Base-by-base conservation (phyloP, 805 yeast genomes). In the Sugiyamaella americana region DNA sequence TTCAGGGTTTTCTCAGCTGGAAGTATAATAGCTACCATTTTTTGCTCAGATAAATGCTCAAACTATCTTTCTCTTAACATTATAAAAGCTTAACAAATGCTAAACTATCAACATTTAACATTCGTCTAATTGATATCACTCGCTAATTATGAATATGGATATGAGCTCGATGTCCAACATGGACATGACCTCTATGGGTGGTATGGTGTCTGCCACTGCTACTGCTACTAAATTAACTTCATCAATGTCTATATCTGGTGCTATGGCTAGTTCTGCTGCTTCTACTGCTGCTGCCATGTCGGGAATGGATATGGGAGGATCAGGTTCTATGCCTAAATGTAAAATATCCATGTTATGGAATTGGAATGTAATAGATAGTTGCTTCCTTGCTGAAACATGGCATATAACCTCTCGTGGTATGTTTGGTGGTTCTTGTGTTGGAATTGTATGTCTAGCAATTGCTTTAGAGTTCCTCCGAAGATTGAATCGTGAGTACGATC, bases 361-460 rank as follows among this genome's bases (percentile, higher is more conserved):
- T 60, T 82, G 87, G 87, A 68, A 78, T 54, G 79, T 84, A 0
- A 70, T 80, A 22, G 80, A 82, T 53, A 65, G 81, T 3, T 82
- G 87, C 58, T 82, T 82, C 58, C 69, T 82, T 51, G 72, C 85
- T 5, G 66, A 61, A 40, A 65, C 80, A 24, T 82, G 88, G 88
- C 84, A 78, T 49, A 76, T 78, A 38, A 69, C 63, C 13, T 67
- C 79, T 2, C 67, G 66, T 46, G 82, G 81, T 1, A 78, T 71
- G 63, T 82, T 82, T 65, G 87, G 84, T 2, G 87, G 86, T 13
- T 72, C 84, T 0, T 82, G 87, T 63, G 68, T 82, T 23, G 87
- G 87, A 16, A 76, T 79, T 6, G 76, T 80, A 59, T 65, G 76
- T 24, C 65, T 82, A 57, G 81, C 78, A 2, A 60, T 80, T 42